These are phyloP conservation scores for Dicorynia guianensis DNA, from an alignment of 306 rosid species.

Conservation along the genomic window DNA sequence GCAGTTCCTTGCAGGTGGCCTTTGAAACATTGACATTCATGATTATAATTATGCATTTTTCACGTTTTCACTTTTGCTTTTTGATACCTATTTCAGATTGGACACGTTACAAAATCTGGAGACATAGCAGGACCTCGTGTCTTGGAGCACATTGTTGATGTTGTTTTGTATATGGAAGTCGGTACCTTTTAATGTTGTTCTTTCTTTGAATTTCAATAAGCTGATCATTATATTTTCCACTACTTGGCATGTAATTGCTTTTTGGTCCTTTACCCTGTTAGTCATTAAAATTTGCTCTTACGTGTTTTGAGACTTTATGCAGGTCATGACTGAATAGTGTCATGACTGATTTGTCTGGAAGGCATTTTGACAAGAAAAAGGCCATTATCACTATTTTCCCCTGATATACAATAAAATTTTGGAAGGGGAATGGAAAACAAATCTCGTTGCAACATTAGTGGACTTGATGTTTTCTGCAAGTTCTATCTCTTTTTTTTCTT, in stretches of 20 bases:
- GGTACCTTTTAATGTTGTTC: slow-evolving; percentile 59
- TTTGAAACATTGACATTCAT: slow-evolving; percentile 29
- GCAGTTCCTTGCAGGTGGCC: slow-evolving; percentile 24
- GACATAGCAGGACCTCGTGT: slow-evolving; percentile 95
- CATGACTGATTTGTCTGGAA: not conserved
- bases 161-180: slow-evolving; percentile 92
- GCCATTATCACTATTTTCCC: slow-evolving; percentile 32
- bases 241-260: slow-evolving; percentile 19
- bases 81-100: slow-evolving; percentile 66
- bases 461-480: slow-evolving; percentile 9
- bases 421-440: not conserved
- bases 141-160: slow-evolving; percentile 96
- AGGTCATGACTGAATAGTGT: slow-evolving; percentile 5
- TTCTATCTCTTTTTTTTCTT: not conserved
- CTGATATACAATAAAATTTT: slow-evolving; percentile 7
- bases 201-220: slow-evolving; percentile 39
- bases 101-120: slow-evolving; percentile 91
- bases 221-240: slow-evolving; percentile 30
- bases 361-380: not conserved
- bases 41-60: slow-evolving; percentile 10
- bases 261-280: slow-evolving; percentile 17
- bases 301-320: slow-evolving; percentile 18
- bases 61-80: slow-evolving; percentile 6
- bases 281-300: not conserved
- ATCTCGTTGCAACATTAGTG: slow-evolving; percentile 15